A percentile compares a stretch with the other conserved stretches of the same genome.
These are phyloP conservation scores for Taphrina communis DNA, from an alignment of 1,139 yeast species.

Conservation along the genomic window DNA sequence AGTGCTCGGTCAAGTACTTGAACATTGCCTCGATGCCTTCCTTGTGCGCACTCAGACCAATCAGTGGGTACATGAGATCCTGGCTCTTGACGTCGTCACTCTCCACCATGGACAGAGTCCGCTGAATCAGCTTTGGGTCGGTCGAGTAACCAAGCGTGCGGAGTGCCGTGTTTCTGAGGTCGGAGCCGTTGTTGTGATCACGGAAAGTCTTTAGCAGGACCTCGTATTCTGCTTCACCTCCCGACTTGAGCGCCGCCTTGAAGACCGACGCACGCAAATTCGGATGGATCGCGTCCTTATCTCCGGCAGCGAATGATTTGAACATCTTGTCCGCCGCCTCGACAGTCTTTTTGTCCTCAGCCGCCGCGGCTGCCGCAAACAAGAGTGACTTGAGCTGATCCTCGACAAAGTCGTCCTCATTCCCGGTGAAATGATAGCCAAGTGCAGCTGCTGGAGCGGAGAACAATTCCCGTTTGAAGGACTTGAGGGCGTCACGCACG, in stretches of 20 bases:
- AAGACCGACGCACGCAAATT: conserved; percentile 77
- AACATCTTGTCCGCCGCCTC: conserved; percentile 65
- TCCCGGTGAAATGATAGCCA: conserved; percentile 71
- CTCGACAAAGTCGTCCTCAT: conserved; percentile 67
- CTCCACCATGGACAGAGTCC: conserved; percentile 65
- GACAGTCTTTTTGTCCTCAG: conserved; percentile 63
- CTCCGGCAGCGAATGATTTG: conserved; percentile 66
- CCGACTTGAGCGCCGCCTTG: conserved; percentile 68
- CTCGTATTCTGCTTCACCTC: conserved; percentile 58
- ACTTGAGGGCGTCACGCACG: conserved; percentile 62
- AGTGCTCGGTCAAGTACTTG: conserved; percentile 77
- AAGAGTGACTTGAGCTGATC: conserved; percentile 78
- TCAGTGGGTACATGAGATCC: conserved; percentile 80
- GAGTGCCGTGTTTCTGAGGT: conserved; percentile 78
- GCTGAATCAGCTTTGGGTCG: conserved; percentile 62
- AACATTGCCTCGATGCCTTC: conserved; percentile 72
- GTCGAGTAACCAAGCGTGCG: conserved; percentile 75
- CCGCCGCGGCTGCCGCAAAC: conserved; percentile 71
- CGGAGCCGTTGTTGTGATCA: conserved; percentile 64
- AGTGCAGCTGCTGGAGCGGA: conserved; percentile 62
- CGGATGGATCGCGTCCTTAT: conserved; percentile 75
- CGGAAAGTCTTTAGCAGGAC: conserved; percentile 63
- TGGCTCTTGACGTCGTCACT: conserved; percentile 75
- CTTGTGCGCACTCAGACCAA: conserved; percentile 66
- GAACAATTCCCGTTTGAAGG: conserved; percentile 66